Evolutionary conservation across 352 stramenopile genomes (phyloP), one percentile per base, ranked within the genome.

Genomic region (Elongisporangium prolatum): DNA sequence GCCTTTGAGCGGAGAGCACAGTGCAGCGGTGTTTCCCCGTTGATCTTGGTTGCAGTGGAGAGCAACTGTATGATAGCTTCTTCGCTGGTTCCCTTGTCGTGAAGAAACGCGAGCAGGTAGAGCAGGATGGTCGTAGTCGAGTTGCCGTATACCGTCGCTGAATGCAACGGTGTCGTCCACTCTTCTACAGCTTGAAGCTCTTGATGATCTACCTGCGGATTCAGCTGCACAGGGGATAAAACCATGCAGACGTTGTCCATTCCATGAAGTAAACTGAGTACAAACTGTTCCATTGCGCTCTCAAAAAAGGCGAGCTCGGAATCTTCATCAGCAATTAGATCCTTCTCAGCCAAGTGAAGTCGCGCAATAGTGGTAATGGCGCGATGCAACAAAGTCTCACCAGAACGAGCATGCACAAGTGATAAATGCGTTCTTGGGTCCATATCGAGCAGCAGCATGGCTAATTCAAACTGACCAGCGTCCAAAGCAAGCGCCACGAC

Each of bases 391-490:
- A 49, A 13, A 21, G 18, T 24, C 47, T 18, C 16, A 16, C 40
- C 18, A 20, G 14, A 48, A 25, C 34, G 7, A 9, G 24, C n/a
- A 8, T 34, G 54, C 11, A 68, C 48, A n/a, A 64, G 11, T 17
- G 48, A 40, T 18, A 52, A 25, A 47, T 14, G 47, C 49, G 37
- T 48, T 44, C 1, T 53, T 13, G 34, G 0, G 11, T 44, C 34
- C 11, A 44, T 17, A 49, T 91, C 80, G 18, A 93, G 54, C 11
- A 93, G 61, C 56, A 89, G 55, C 3, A 71, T 67, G 13, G 65
- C 69, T 13, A 93, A 53, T 49, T 93, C 83, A 16, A 91, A 44
- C 58, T 91, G 73, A 0, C 75, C 74, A 8, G 79, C 77, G 58
- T 81, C 71, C 13, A 87, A 54, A 21, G 80, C 79, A 25, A 93